Evolutionary conservation across 169 alveolate species (phyloP), one percentile per base, ranked within the genome.

Genomic region (Cryptosporidium andersoni): DNA sequence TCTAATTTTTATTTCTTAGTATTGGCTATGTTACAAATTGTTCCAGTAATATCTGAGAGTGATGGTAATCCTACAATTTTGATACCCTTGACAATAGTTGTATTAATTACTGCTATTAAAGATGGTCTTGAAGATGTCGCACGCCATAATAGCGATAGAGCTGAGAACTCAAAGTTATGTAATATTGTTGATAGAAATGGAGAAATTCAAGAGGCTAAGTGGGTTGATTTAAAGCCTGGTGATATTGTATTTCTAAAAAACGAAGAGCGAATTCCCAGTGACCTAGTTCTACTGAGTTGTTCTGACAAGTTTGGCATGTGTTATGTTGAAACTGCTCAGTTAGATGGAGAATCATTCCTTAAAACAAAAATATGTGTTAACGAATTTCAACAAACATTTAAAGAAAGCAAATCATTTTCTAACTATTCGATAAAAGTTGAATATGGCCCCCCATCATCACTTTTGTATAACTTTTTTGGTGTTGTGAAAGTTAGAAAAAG

Each of bases 181-280:
- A 93, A 92, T 1, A 90, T 90, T 88, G 94, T 90, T n/a, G 90
- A 90, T 51, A 82, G 90, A 63, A 81, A 91, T 40, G 95, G 93
- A 16, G 43, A 65, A 34, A 89, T 92, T 67, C 80, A 58, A 62
- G 91, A 82, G 52, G 91, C 74, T 58, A 89, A 65, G 55, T 95
- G 97, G 96, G 92, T 94, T 12, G 90, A 93, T 64, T 74, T 96
- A 9, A 89, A 91, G 62, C 97, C 95, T 60, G 99, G 99, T 2
- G 97, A 96, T 81, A 90, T 97, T 12, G 94, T 97, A 8, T 93
- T 92, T 82, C 94, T 96, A 52, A 62, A 90, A 55, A 81, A 95
- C 55, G 95, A 95, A 80, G 95, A 95, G 81, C 88, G 90, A 56
- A 95, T 96, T 74, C 99, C 99, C 6, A 97, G 98, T 1, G 99